These are phyloP conservation scores for Leccinum barrowsii DNA, from an alignment of 768 basidiomycete species.

Conservation along the genomic window DNA sequence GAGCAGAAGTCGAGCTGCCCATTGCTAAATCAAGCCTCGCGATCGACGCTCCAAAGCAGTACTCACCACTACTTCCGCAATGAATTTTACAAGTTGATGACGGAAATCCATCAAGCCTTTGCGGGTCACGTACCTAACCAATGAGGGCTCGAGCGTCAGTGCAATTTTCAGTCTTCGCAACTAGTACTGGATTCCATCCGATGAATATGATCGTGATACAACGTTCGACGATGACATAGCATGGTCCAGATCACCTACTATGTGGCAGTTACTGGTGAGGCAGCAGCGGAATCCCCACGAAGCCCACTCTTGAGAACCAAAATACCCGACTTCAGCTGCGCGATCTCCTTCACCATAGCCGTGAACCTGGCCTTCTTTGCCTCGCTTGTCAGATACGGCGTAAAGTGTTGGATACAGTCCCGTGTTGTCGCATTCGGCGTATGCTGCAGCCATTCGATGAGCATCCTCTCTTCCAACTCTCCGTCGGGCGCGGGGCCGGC, in stretches of 20 bases:
- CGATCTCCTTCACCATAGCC: conserved; percentile 76
- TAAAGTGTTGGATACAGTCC: conserved; percentile 79
- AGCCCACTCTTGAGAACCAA: conserved; percentile 51
- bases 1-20: not conserved
- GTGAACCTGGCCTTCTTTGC: conserved; percentile 73
- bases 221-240: conserved; percentile 14
- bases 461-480: conserved; percentile 60
- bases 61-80: conserved; percentile 12
- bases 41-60: conserved; percentile 16
- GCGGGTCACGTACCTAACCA: not conserved
- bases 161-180: conserved; percentile 1
- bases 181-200: conserved; percentile 7
- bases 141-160: not conserved
- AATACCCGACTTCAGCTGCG: conserved; percentile 63
- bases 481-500: conserved; percentile 42
- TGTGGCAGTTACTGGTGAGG: conserved; percentile 22
- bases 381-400: conserved; percentile 65
- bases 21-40: conserved; percentile 14
- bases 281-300: conserved; percentile 28
- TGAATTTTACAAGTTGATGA: not conserved
- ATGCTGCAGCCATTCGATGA: conserved; percentile 73
- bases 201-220: conserved; percentile 18
- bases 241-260: conserved; percentile 20
- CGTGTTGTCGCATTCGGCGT: conserved; percentile 69
- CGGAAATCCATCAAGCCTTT: not conserved